A percentile compares a stretch with the other conserved stretches of the same genome.
Evolutionary conservation across 1,284 basidiomycete species (phyloP).

Genomic region (Meira miltonrushii): DNA sequence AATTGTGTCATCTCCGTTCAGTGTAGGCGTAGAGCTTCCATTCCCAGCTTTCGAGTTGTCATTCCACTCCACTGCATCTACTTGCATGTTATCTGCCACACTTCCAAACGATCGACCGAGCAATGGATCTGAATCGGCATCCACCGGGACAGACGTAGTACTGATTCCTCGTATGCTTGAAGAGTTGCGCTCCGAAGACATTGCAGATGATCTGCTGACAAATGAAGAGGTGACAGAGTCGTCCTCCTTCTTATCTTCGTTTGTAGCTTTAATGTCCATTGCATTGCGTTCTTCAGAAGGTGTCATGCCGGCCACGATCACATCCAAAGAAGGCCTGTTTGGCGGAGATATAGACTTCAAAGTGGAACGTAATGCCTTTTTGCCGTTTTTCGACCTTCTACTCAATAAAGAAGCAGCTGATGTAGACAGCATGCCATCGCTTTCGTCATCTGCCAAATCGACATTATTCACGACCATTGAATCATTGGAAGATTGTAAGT

Average conservation of each 20-base stretch:
- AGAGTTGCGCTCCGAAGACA: too few relatives aligned
- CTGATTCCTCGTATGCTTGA: too few relatives aligned
- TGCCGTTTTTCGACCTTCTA: not conserved
- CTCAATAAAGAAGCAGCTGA: conserved; percentile 7
- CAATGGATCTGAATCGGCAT: conserved; percentile 9
- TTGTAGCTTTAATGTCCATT: not conserved
- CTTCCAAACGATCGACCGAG: conserved; percentile 1
- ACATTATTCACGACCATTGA: too few relatives aligned
- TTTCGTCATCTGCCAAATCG: conserved; percentile 10
- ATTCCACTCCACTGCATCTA: conserved; percentile 12
- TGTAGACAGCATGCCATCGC: not conserved
- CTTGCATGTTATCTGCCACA: conserved; percentile 8
- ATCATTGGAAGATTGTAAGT: too few relatives aligned
- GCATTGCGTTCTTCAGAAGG: not conserved
- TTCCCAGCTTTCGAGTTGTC: not conserved
- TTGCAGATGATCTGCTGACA: too few relatives aligned
- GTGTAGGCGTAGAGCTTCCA: too few relatives aligned
- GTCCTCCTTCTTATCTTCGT: too few relatives aligned
- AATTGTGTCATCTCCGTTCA: not conserved
- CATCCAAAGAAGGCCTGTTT: conserved; percentile 1
- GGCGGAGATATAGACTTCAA: not conserved
- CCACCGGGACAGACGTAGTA: conserved; percentile 1
- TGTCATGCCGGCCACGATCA: conserved; percentile 2
- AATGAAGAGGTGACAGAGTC: too few relatives aligned
- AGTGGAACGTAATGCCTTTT: not conserved